A percentile compares a stretch with the other conserved stretches of the same genome.
These are phyloP conservation scores for Jaminaea rosea DNA, from an alignment of 1,284 basidiomycete species.

Conservation along the genomic window DNA sequence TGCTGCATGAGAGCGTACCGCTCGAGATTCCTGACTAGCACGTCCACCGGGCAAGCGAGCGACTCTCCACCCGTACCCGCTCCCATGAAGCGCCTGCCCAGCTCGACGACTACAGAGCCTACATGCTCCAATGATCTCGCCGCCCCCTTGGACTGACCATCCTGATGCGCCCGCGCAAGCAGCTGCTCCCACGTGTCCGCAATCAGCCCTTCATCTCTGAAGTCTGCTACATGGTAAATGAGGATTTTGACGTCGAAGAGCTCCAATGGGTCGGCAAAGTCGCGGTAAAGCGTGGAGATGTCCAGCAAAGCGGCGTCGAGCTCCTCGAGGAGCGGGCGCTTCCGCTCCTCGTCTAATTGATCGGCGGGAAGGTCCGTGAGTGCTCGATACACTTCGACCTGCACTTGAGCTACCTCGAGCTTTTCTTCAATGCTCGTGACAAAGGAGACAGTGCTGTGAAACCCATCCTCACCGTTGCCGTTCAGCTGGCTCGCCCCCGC, in stretches of 20 bases:
- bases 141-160: not conserved
- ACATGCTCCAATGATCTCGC: conserved; percentile 7
- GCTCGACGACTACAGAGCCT: conserved; percentile 7
- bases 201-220: conserved; percentile 72
- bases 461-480: conserved; percentile 54
- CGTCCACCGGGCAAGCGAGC: conserved; percentile 40
- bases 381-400: conserved; percentile 60
- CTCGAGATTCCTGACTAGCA: conserved; percentile 30
- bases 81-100: conserved; percentile 10
- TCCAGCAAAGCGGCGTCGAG: conserved; percentile 52
- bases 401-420: conserved; percentile 91
- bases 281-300: conserved; percentile 64
- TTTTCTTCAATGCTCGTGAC: conserved; percentile 88
- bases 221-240: conserved; percentile 86
- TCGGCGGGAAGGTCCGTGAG: conserved; percentile 41
- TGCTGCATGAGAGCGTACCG: conserved; percentile 33
- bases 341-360: conserved; percentile 53
- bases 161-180: conserved; percentile 49
- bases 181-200: conserved; percentile 80
- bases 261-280: conserved; percentile 78
- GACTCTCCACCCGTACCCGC: no score
- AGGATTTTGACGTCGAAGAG: conserved; percentile 76
- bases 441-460: conserved; percentile 80
- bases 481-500: conserved; percentile 3
- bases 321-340: conserved; percentile 54